Evolutionary conservation across 1,139 yeast species (phyloP), one percentile per base, ranked within the genome.

Genomic region (Cylindricascospora bacillispora): DNA sequence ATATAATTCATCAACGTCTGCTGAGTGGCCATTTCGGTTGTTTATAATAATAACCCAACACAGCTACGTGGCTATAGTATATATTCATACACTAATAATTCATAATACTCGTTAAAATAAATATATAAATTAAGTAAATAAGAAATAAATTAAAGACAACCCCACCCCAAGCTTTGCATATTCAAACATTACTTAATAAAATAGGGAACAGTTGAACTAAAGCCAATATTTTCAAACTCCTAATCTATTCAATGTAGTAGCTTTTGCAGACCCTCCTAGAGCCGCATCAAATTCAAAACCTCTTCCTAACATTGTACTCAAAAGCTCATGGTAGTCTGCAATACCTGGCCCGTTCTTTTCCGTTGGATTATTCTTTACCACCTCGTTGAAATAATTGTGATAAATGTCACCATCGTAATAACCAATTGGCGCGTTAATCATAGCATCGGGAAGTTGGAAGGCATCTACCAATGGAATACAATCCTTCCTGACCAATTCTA

Each of bases 391-490:
- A 56, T 85, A 85, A 57, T 81, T 73, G 54, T 75, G 76, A 62
- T 85, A 86, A 34, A 82, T 75, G 54, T 85, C 79, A 42, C 97
- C 97, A 48, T 82, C 75, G 57, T 70, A 79, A 46, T 65, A 67
- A 38, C 95, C 97, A 39, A 86, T 68, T 20, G 94, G 77, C 2
- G 95, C 72, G 59, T 85, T 82, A 53, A 86, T 68, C 59, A 79
- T 70, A 61, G 71, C 80, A 58, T 86, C 95, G 22, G 86, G 72
- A 49, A 79, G 67, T 60, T 78, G 76, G 68, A 86, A 86, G 4
- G 94, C 70, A 58, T 86, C 97, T n/a, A 93, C 80, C 45, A 81
- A 65, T 13, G 82, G 81, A 52, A 83, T 72, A 34, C 77, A 79
- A 47, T 79, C 76, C 27, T 74, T 73, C 55, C 95, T 70, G 33